Evolutionary conservation across 768 basidiomycete genomes (phyloP).

Genomic region (Suillus bovinus): DNA sequence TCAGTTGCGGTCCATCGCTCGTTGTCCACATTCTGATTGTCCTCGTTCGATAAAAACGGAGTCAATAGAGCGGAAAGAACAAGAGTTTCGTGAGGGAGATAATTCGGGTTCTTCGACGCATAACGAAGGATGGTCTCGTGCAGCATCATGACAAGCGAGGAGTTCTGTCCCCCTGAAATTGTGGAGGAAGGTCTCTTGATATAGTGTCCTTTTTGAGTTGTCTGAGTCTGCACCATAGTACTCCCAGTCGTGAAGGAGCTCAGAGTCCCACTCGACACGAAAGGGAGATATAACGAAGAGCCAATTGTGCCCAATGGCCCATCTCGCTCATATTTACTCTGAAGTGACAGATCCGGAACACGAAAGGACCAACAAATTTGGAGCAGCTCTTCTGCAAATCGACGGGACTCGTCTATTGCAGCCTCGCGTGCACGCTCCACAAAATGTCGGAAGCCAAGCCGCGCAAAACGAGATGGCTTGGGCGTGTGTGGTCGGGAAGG

Average conservation of each 20-base stretch:
- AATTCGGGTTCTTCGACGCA: constrained; percentile 28
- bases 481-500: constrained; percentile 38
- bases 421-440: constrained; percentile 63
- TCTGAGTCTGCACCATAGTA: constrained; percentile 22
- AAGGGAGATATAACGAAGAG: constrained; percentile 42
- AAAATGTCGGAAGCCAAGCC: constrained; percentile 60
- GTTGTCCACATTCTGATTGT: constrained; percentile 40
- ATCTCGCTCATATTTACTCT: constrained; percentile 29
- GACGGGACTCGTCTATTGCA: constrained; percentile 46
- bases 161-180: constrained; percentile 31
- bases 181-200: constrained; percentile 47
- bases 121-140: constrained; percentile 49
- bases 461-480: constrained; percentile 50
- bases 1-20: constrained; percentile 61
- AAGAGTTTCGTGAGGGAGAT: constrained; percentile 57
- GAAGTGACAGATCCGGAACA: constrained; percentile 39
- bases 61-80: constrained; percentile 58
- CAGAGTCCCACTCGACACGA: constrained; percentile 42
- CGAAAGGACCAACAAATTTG: constrained; percentile 55
- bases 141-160: constrained; percentile 42
- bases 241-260: constrained; percentile 15
- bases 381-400: constrained; percentile 56
- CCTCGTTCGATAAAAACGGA: constrained; percentile 50
- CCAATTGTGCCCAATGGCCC: constrained; percentile 27
- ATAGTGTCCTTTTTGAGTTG: constrained; percentile 33